These are phyloP conservation scores for Amyloporia xantha DNA, from an alignment of 768 basidiomycete genomes.

Conservation along the genomic window DNA sequence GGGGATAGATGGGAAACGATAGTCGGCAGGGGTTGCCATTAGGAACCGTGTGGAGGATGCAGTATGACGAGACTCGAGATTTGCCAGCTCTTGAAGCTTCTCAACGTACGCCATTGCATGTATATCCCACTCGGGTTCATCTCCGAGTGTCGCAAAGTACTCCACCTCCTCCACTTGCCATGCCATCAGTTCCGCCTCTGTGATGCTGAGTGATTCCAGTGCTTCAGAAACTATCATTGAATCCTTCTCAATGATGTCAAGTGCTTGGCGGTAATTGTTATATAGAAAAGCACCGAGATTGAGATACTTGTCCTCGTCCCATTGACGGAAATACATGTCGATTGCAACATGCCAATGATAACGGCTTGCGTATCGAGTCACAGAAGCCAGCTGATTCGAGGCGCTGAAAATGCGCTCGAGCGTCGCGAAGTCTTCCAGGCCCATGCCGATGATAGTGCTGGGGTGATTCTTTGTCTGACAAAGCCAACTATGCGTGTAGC, in stretches of 20 bases:
- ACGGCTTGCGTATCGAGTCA: too few species aligned
- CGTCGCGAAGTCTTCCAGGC: constrained; percentile 27
- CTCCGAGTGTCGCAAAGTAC: constrained; percentile 22
- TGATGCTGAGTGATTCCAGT: constrained; percentile 10
- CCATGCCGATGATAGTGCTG: constrained; percentile 21
- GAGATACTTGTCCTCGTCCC: constrained; percentile 30
- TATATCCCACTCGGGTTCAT: constrained; percentile 23
- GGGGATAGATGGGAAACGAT: too few species aligned
- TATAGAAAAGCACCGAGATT: constrained; percentile 21
- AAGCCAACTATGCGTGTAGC: constrained; percentile 26
- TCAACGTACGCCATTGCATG: constrained; percentile 28
- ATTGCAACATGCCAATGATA: constrained; percentile 24
- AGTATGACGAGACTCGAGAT: neutral
- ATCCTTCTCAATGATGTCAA: constrained; percentile 20
- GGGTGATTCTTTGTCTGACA: constrained; percentile 31
- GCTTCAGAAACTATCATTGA: too few species aligned
- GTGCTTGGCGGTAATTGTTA: constrained; percentile 27
- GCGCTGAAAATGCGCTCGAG: too few species aligned
- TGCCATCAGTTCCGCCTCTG: constrained; percentile 14
- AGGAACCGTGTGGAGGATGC: too few species aligned
- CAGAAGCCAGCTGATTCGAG: too few species aligned
- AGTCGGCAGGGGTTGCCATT: too few species aligned
- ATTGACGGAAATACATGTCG: constrained; percentile 26
- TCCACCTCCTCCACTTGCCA: constrained; percentile 19
- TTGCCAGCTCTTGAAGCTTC: constrained; percentile 18